These are phyloP conservation scores for Zymoseptoria brevis DNA, from an alignment of 2,329 filamentous ascomycete genomes.

Conservation along the genomic window DNA sequence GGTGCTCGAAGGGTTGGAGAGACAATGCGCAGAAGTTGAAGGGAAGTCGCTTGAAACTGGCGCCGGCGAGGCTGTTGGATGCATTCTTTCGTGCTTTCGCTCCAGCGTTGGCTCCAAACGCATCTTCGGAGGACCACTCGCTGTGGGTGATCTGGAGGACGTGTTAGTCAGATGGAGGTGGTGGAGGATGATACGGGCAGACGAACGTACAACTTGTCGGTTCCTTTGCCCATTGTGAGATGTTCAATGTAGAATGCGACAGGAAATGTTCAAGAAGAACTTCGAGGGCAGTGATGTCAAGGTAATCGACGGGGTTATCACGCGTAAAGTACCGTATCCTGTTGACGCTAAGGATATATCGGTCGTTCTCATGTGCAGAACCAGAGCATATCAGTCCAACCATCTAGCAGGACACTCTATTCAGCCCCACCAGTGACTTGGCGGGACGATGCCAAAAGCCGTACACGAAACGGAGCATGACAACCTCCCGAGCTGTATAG, in stretches of 20 bases:
- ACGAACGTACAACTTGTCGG: conserved; percentile 36
- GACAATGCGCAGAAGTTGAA: conserved; percentile 98
- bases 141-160: conserved; percentile 74
- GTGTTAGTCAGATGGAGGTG: conserved; percentile 2
- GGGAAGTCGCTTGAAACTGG: conserved; percentile 77
- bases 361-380: background rate
- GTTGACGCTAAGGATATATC: background rate
- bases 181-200: conserved; percentile 8
- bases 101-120: conserved; percentile 73
- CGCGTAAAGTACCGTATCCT: background rate
- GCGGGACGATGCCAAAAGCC: too few relatives aligned
- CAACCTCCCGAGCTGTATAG: background rate
- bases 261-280: background rate
- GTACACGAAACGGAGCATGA: too few relatives aligned
- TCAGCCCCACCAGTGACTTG: too few relatives aligned
- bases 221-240: conserved; percentile 25
- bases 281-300: background rate
- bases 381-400: too few relatives aligned
- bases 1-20: conserved; percentile 88
- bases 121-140: conserved; percentile 89
- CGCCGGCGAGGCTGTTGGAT: conserved; percentile 44
- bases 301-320: background rate
- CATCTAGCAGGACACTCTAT: too few relatives aligned
- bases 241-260: background rate
- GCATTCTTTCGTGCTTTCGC: conserved; percentile 51